phyloP scores from a whole-genome alignment of 306 rosid species.

The Quercus glauca region DNA sequence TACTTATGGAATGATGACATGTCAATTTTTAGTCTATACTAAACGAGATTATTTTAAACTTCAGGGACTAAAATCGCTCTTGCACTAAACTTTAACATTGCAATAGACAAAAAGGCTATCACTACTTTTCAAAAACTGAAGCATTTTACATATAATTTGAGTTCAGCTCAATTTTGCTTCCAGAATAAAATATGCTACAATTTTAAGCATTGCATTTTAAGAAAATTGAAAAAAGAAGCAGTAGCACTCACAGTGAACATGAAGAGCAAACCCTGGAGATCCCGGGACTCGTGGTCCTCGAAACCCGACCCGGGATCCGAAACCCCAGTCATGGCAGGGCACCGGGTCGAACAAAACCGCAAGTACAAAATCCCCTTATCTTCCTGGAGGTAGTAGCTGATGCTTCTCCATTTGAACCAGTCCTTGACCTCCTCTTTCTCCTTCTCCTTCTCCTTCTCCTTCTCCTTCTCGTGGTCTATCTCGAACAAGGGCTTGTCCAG shows the following conservation, averaged over 20 bases:
- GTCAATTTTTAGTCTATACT: too few relatives aligned
- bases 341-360: constrained; percentile 41
- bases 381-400: constrained; percentile 62
- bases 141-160: neutral
- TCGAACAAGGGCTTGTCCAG: constrained; percentile 41
- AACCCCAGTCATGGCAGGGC: constrained; percentile 25
- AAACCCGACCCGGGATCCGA: constrained; percentile 39
- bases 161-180: neutral
- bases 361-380: constrained; percentile 66
- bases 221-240: neutral
- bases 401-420: constrained; percentile 69
- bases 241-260: constrained; percentile 79
- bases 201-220: neutral
- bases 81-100: neutral
- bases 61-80: too few relatives aligned
- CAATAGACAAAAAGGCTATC: neutral
- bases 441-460: constrained; percentile 44
- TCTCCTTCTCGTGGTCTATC: constrained; percentile 48
- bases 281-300: constrained; percentile 68
- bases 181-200: neutral
- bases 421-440: constrained; percentile 51
- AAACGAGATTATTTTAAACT: too few relatives aligned
- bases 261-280: constrained; percentile 83
- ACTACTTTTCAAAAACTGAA: neutral
- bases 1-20: too few relatives aligned